These are phyloP conservation scores for Rhodamnia argentea DNA, from an alignment of 345 rosid genomes.

Conservation along the genomic window DNA sequence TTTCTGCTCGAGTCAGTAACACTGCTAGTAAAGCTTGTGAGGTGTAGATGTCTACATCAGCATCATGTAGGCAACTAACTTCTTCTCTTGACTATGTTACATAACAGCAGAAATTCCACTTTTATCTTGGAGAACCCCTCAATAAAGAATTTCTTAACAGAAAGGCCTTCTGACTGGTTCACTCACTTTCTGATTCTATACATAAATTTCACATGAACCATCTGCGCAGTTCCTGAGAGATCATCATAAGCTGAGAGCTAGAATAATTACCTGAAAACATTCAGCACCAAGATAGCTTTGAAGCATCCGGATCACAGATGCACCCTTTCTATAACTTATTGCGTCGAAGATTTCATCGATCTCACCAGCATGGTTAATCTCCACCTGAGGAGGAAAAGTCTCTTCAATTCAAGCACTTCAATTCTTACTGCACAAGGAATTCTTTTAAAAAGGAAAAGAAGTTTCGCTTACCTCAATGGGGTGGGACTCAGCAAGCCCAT, in stretches of 20 bases:
- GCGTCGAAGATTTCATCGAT: conserved; percentile 94
- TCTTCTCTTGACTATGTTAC: neutral
- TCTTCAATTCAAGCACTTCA: neutral
- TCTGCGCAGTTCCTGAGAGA: neutral
- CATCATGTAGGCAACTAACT: neutral
- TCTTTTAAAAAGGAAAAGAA: neutral
- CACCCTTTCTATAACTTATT: conserved; percentile 91
- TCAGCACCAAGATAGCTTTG: conserved; percentile 97
- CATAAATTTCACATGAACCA: neutral
- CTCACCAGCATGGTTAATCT: conserved; percentile 81
- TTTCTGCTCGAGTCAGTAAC: neutral
- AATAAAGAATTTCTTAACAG: neutral
- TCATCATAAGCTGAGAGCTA: neutral
- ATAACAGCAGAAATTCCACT: neutral
- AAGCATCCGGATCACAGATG: conserved; percentile 89
- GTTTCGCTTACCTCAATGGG: conserved; percentile 76
- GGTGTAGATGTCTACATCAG: neutral
- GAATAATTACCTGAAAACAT: conserved; percentile 57
- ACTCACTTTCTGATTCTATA: neutral
- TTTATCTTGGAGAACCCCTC: neutral
- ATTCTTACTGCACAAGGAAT: neutral
- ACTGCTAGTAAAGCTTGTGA: neutral
- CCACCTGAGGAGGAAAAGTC: conserved; percentile 46
- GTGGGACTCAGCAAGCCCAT: conserved; percentile 94
- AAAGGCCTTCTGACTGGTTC: neutral